Evolutionary conservation across 352 stramenopile species (phyloP), one percentile per base, ranked within the genome.

Genomic region (Phytophthora kernoviae): DNA sequence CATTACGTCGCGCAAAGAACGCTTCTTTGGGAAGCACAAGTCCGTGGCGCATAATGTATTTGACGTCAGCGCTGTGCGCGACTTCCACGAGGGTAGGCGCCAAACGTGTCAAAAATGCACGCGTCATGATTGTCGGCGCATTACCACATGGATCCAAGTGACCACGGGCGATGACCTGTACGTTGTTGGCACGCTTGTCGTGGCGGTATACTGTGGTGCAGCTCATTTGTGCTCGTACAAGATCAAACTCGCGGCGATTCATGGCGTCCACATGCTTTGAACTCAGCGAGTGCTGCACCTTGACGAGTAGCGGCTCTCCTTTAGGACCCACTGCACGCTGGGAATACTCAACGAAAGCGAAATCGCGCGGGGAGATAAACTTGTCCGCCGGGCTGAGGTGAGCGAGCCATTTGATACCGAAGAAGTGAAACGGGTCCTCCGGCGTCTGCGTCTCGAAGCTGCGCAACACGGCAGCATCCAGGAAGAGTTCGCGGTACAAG

Each of bases 321-420:
- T 62, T 65, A 6, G 58, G 54, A 26, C 77, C 73, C 5, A 60
- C 43, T 9, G 77, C 57, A 27, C 68, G 58, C 12, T 60, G 65
- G 11, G 69, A 79, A 43, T 79, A 84, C 53, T 84, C 71, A 17
- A 84, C 48, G 39, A 75, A 84, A 20, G 69, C 71, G 36, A 77
- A 81, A 37, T 84, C 74, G 8, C 74, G 71, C n/a, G 69, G 70
- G 15, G 72, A 79, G 17, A 81, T 58, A 57, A 81, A 73, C 71
- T 81, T 84, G 59, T 77, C 74, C n/a, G 56, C 69, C 0, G 71
- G 65, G 8, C 69, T 73, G n/a, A 75, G 49, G 30, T 75, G 63
- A 1, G 71, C 74, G 33, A 84, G 54, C 74, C 74, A 84, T 47
- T 84, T 79, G 48, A 79, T 70, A 20, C 69, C 69, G 33, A 83